These are phyloP conservation scores for Hypoxylon sp. DNA, from an alignment of 2,329 filamentous ascomycete genomes.

Conservation along the genomic window DNA sequence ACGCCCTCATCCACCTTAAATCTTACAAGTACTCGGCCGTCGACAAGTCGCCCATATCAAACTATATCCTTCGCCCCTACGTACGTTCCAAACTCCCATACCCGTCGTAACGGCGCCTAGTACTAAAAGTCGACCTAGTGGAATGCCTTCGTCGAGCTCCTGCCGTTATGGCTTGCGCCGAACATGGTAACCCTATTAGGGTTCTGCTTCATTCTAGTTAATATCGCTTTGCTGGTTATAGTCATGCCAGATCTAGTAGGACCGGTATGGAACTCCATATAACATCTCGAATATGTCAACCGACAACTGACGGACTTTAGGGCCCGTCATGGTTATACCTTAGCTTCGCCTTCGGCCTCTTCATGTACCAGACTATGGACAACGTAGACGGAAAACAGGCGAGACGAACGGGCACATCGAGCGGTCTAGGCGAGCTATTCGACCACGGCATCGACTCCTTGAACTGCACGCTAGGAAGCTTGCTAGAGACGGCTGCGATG, in stretches of 20 bases:
- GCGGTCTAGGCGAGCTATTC: slow-evolving; percentile 94
- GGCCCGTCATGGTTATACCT: slow-evolving; percentile 94
- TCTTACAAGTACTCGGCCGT: slow-evolving; percentile 98
- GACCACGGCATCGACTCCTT: slow-evolving; percentile 98
- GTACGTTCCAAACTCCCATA: slow-evolving; percentile 67
- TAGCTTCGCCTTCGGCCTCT: slow-evolving; percentile 94
- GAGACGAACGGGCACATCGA: slow-evolving; percentile 92
- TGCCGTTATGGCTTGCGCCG: slow-evolving; percentile 96
- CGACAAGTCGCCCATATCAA: slow-evolving; percentile 93
- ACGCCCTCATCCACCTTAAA: slow-evolving; percentile 90
- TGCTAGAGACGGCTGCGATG: slow-evolving; percentile 94
- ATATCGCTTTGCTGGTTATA: slow-evolving; percentile 79
- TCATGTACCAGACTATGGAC: slow-evolving; percentile 99
- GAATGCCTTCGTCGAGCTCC: slow-evolving; percentile 92
- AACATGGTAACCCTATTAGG: slow-evolving; percentile 97
- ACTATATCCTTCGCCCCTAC: slow-evolving; percentile 95
- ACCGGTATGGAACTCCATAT: slow-evolving; percentile 71
- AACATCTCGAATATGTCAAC: neutral
- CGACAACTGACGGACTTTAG: slow-evolving; percentile 57
- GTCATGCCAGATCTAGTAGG: slow-evolving; percentile 92
- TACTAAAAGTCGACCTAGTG: slow-evolving; percentile 71
- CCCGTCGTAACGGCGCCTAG: slow-evolving; percentile 25
- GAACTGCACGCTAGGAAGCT: slow-evolving; percentile 93
- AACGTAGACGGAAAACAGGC: slow-evolving; percentile 99
- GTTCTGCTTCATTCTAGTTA: slow-evolving; percentile 92